phyloP scores from a whole-genome alignment of 2,329 filamentous ascomycete genomes.

The Verticillium tricorpus region DNA sequence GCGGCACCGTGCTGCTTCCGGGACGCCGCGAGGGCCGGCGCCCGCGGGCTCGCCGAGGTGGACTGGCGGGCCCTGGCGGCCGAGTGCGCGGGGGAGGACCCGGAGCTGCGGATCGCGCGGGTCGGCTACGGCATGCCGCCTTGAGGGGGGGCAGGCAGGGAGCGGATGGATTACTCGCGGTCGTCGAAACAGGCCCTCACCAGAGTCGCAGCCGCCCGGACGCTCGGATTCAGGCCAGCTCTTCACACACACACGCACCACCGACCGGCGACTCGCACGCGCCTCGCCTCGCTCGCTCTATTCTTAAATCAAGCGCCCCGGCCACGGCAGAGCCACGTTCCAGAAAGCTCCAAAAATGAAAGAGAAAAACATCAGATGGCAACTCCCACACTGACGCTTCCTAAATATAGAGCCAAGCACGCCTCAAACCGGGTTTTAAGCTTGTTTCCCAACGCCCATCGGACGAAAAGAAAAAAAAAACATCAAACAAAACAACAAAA shows the following conservation, averaged over 20 bases:
- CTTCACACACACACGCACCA: no score
- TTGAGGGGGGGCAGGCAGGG: not conserved
- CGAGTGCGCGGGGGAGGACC: slow-evolving; percentile 23
- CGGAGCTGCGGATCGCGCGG: slow-evolving; percentile 12
- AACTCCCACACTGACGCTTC: not conserved
- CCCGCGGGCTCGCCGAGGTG: slow-evolving; percentile 19
- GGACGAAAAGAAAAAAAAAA: not conserved
- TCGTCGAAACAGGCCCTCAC: no score
- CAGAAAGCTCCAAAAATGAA: not conserved
- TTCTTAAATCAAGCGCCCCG: not conserved
- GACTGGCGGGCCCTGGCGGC: slow-evolving; percentile 26
- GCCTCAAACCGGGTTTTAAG: not conserved
- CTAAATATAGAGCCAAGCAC: not conserved
- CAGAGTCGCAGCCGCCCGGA: no score
- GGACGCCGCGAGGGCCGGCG: not conserved
- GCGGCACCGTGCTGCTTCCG: slow-evolving; percentile 12
- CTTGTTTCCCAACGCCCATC: not conserved
- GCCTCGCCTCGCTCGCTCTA: not conserved
- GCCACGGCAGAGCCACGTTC: not conserved
- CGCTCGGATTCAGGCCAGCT: no score
- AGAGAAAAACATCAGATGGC: not conserved
- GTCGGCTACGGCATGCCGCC: slow-evolving; percentile 4
- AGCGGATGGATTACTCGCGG: no score
- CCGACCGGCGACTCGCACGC: no score
- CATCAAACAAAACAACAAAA: not conserved